A percentile compares a stretch with the other conserved stretches of the same genome.
Conservation (phyloP, 2,329 filamentous ascomycete species). For the Juglanconis sp. region DNA sequence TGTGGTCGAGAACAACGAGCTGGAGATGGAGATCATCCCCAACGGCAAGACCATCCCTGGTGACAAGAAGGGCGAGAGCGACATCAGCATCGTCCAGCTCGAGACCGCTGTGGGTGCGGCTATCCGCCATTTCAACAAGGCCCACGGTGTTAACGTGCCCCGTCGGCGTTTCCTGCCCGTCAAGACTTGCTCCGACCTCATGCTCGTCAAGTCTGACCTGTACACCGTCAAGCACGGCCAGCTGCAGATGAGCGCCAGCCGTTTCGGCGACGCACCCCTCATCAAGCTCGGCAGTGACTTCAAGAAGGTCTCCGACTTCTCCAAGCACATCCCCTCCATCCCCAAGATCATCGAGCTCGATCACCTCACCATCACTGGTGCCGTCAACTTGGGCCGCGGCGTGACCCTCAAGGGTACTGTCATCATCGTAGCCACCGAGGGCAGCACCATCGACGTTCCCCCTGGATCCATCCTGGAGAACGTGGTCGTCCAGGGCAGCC, state of each 20-base stretch:
- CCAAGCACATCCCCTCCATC: constrained; percentile 81
- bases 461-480: constrained; percentile 97
- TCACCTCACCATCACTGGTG: constrained; percentile 95
- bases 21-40: constrained; percentile 99
- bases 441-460: constrained; percentile 95
- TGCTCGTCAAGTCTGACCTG: constrained; percentile 99
- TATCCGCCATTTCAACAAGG: constrained; percentile 98
- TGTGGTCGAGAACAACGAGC: constrained; percentile 95
- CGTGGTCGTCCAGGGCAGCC: constrained; percentile 95
- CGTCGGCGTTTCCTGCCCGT: constrained; percentile 97
- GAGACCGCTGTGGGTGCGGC: constrained; percentile 98
- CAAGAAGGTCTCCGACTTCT: constrained; percentile 99
- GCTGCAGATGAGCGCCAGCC: constrained; percentile 92
- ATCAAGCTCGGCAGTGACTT: constrained; percentile 99
- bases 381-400: constrained; percentile 92
- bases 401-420: constrained; percentile 97
- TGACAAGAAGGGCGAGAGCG: constrained; percentile 99
- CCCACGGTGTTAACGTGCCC: constrained; percentile 97
- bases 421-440: constrained; percentile 97
- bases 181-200: constrained; percentile 99
- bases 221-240: constrained; percentile 99
- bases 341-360: constrained; percentile 89
- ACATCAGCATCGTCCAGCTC: constrained; percentile 95
- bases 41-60: constrained; percentile 98
- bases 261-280: constrained; percentile 92